Evolutionary conservation across 1,284 basidiomycete genomes (phyloP), one percentile per base, ranked within the genome.

Genomic region (Rhodotorula sp.): DNA sequence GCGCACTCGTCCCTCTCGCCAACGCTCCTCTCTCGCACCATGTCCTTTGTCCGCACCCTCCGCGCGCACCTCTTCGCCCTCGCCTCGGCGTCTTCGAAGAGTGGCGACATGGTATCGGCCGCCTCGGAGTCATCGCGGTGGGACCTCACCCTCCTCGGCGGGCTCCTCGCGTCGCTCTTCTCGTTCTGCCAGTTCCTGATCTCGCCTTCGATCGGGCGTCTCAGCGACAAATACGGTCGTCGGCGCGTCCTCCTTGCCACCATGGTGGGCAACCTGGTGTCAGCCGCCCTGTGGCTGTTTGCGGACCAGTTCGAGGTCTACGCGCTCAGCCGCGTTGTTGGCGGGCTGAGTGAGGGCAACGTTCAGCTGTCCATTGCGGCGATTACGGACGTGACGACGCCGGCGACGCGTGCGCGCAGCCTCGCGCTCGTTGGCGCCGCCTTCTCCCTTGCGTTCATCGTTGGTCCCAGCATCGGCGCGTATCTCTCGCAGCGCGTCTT

Each of bases 401-500:
- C 90, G 7, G 85, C 86, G 37, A 57, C 62, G 25, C 60, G 78
- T 22, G 66, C 91, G 9, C 90, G 87, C 79, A 89, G 91, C 13
- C 87, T 97, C n/a, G 91, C 94, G 1, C 87, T 94, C 72, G 90
- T 97, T 60, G 94, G 94, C 27, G 91, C 96, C 65, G 94, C 94
- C 1, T 97, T 97, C 79, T 91, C 92, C 15, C 89, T 96, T 62
- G 94, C 92, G 80, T 96, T 96, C 83, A 83, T 81, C n/a, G 74
- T 83, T 87, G 90, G 21, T 87, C 89, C 54, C 83, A 85, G 34
- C 87, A 89, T n/a, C 82, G 89, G 44, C 60, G 70, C 84, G 25
- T 84, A 82, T 78, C 82, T 84, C 67, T 82, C 83, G 21, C 80
- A 81, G 10, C 78, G 78, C 10, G 79, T 80, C 1, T 57, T 83